Evolutionary conservation across 768 basidiomycete species (phyloP), one percentile per base, ranked within the genome.

Genomic region (Hydnomerulius pinastri): DNA sequence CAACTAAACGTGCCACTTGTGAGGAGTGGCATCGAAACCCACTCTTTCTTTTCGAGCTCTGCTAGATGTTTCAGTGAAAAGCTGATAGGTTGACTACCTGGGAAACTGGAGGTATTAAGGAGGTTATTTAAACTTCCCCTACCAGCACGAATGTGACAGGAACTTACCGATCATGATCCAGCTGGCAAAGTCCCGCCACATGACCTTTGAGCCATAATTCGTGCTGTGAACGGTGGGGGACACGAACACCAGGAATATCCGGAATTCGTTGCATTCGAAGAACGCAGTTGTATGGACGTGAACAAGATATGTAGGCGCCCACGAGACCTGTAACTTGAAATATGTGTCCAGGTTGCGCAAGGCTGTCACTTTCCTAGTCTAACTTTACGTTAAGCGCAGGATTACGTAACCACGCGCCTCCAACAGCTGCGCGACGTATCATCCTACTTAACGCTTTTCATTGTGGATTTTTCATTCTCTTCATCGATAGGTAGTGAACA

Each of bases 1-100:
- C 32, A 58, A 56, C 44, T 46, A 33, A n/a, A n/a, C 44, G 50
- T 15, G 38, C 38, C 33, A 42, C 8, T 15, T 25, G 43, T 17
- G 32, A 23, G 13, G 28, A 38, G 15, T 43, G 46, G 30, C 15
- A 24, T 35, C 17, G 29, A 13, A 40, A 50, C 57, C 54, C 68
- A 95, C 94, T 98, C 92, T 74, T 87, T 81, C 15, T 71, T 72
- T 70, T 96, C 92, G 35, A 98, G 76, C 64, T 87, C 83, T 10
- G 77, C 76, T 30, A 98, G 66, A 63, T 92, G 88, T 42, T 68
- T 74, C 10, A 70, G 62, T 5, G 81, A 77, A 71, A 99, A 98
- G 68, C 92, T 95, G 62, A 99, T 85, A 17, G 96, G 96, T 64
- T 98, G 97, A 62, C 90, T 90, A 20, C 97, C 96, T 15, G 96